Base-by-base conservation (phyloP, 139 green algal genomes). In the Picochlorum sp. region DNA sequence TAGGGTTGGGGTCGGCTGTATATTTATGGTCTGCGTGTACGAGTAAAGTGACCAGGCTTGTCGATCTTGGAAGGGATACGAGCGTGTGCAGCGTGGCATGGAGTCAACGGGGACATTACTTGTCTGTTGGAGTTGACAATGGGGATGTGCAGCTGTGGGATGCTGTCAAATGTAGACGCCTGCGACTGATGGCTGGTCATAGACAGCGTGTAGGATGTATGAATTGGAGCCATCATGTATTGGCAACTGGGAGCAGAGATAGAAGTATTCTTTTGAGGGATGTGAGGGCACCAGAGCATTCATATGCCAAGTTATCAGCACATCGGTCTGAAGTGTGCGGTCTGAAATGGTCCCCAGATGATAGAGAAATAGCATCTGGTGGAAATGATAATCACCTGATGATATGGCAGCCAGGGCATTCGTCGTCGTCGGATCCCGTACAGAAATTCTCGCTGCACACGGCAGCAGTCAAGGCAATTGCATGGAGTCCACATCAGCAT, bases 401-500 rank as follows among this genome's bases (percentile, higher is more conserved):
- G 60, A 70, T 92, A 51, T 93, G 86, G 86, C 78, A 75, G 50
- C 49, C 63, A 54, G 62, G 62, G 6, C 20, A 31, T 57, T 21
- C 21, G 10, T 41, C 45, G 13, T 54, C 38, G 15, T 31, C 50
- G 5, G 31, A 37, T 7, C 85, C 85, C 1, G 13, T 85, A 38
- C 55, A 82, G 21, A 60, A 71, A 3, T 88, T 85, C 49, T 63
- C 20, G 3, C 68, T 83, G 13, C 86, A 92, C 68, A 66, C 68
- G 4, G 90, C 90, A 2, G 91, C 90, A 15, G 90, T 97, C 18
- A 96, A 96, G 77, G 92, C 92, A 28, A 95, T 98, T 51, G 86
- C 90, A 0, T 98, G 92, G 92, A 96, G 86, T 10, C 92, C 92
- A 2, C 92, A 98, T 78, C 87, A 96, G 77, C 92, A 97, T 61